Percentiles rank a stretch among this genome's conserved stretches.
phyloP scores from a whole-genome alignment of 352 stramenopile genomes.

The Globisporangium canariense region DNA sequence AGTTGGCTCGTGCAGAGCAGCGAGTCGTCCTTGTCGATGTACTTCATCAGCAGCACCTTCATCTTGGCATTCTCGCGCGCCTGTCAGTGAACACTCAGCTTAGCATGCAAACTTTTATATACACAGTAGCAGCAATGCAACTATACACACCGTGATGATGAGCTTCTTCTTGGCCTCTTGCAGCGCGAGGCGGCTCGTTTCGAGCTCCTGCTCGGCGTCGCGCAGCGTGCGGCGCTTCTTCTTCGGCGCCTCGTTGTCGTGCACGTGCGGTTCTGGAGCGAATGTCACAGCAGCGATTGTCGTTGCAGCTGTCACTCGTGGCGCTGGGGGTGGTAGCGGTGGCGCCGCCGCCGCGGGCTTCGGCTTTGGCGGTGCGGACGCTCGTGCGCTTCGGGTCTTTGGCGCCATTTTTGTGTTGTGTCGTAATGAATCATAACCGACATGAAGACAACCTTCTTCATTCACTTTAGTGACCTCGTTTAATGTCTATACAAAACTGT shows the following conservation, averaged over 20 bases:
- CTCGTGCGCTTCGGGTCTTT: constrained; percentile 8
- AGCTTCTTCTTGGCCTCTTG: constrained; percentile 63
- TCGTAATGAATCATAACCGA: background rate
- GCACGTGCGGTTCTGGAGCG: constrained; percentile 1
- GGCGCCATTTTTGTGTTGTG: constrained; percentile 2
- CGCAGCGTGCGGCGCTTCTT: constrained; percentile 74
- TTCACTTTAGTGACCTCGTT: too few species aligned
- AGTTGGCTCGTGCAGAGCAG: constrained; percentile 75
- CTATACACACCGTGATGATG: constrained; percentile 44
- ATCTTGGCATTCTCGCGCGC: constrained; percentile 85
- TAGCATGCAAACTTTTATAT: background rate
- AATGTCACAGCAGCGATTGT: background rate
- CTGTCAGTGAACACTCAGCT: constrained; percentile 16
- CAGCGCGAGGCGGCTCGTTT: constrained; percentile 39
- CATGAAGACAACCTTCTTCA: too few species aligned
- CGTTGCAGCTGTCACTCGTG: background rate
- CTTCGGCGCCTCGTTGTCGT: constrained; percentile 26
- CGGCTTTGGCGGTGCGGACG: background rate
- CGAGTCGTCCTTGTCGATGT: constrained; percentile 84
- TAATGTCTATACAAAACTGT: too few species aligned
- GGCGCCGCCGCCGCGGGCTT: background rate
- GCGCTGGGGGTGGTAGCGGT: constrained; percentile 2
- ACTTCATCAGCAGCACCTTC: constrained; percentile 83
- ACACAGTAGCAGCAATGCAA: background rate
- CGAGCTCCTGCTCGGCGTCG: constrained; percentile 61